Evolutionary conservation across 169 alveolate genomes (phyloP).

Genomic region (Plasmodium gallinaceum): DNA sequence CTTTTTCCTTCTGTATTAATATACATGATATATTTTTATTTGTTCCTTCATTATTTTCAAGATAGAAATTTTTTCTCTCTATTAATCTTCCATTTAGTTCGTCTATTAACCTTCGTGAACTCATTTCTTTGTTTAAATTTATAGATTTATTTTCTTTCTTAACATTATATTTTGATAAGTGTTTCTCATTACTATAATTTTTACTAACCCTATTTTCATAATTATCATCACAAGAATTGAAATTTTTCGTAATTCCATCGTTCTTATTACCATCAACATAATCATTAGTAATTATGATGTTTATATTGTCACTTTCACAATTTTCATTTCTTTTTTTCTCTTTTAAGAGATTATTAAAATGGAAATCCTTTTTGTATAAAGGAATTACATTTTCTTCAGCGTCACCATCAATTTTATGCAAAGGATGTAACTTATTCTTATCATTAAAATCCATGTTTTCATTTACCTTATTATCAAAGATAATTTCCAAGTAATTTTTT

Average conservation of each 20-base stretch:
- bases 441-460: neutral
- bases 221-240: neutral
- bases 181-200: constrained; percentile 9
- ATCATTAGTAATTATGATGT: constrained; percentile 15
- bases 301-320: constrained; percentile 10
- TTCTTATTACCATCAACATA: neutral
- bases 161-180: constrained; percentile 6
- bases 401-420: constrained; percentile 2
- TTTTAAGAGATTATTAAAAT: neutral
- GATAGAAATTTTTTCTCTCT: constrained; percentile 36
- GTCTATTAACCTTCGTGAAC: constrained; percentile 9
- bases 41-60: constrained; percentile 19
- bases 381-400: neutral
- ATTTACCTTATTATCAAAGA: neutral
- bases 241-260: constrained; percentile 19
- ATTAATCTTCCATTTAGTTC: constrained; percentile 32
- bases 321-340: constrained; percentile 27
- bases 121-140: constrained; percentile 8
- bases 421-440: neutral
- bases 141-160: constrained; percentile 3
- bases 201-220: constrained; percentile 9
- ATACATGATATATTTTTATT: constrained; percentile 18
- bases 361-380: neutral
- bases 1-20: constrained; percentile 21
- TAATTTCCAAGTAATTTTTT: neutral